Evolutionary conservation across 139 green algal genomes (phyloP).

Genomic region (Ettlia oleoabundans): DNA sequence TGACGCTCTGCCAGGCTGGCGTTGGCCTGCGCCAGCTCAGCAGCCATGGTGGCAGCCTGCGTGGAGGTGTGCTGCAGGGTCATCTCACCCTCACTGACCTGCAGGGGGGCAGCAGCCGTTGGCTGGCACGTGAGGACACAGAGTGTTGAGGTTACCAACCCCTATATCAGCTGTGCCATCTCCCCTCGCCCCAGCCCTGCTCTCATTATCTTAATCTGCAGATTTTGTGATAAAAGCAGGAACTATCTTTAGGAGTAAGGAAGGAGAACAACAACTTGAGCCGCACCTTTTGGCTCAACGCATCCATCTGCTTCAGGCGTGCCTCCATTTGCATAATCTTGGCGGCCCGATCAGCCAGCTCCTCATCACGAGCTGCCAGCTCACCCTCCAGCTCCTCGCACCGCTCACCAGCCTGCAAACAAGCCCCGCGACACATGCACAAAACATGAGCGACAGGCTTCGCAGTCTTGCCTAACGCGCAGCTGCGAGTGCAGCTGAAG

Average conservation of each 20-base stretch:
- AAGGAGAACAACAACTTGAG: not conserved
- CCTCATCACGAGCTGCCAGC: slow-evolving; percentile 10
- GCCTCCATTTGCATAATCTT: not conserved
- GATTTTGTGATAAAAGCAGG: too few species aligned
- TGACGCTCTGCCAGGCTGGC: not conserved
- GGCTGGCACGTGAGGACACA: too few species aligned
- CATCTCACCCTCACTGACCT: slow-evolving; percentile 10
- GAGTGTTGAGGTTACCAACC: too few species aligned
- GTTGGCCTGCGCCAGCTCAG: not conserved
- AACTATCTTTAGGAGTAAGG: too few species aligned
- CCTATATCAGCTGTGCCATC: too few species aligned
- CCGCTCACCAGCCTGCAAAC: slow-evolving; percentile 9
- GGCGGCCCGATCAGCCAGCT: not conserved
- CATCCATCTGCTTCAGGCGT: slow-evolving; percentile 2
- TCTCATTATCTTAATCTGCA: too few species aligned
- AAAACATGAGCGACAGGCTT: too few species aligned
- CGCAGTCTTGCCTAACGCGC: too few species aligned
- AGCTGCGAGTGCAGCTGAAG: too few species aligned
- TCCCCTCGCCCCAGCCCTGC: too few species aligned
- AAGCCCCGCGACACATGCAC: too few species aligned
- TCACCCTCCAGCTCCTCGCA: slow-evolving; percentile 9
- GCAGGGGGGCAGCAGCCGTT: not conserved
- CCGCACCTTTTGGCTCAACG: slow-evolving; percentile 9
- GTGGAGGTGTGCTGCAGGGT: not conserved
- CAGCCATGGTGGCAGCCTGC: not conserved